Evolutionary conservation across 768 basidiomycete genomes (phyloP).

Genomic region (Termitomyces titanicus): DNA sequence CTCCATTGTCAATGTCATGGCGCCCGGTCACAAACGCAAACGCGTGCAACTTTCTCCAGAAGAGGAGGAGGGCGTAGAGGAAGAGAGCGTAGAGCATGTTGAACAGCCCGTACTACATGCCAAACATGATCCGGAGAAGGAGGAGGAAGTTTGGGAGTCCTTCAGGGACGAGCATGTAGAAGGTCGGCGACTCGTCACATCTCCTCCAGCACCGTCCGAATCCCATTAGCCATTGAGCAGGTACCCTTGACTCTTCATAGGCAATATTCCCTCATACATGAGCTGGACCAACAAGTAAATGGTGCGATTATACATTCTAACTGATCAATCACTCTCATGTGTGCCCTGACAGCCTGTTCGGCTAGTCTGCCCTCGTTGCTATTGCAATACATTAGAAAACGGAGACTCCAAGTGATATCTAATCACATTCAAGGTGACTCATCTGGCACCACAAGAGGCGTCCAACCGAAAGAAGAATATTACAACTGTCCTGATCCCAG

Average conservation of each 20-base stretch:
- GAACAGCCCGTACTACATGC: constrained; percentile 13
- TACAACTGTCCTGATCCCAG: not conserved
- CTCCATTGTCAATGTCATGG: not conserved
- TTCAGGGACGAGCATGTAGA: constrained; percentile 80
- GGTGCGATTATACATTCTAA: constrained; percentile 33
- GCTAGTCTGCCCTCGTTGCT: constrained; percentile 40
- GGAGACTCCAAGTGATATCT: constrained; percentile 8
- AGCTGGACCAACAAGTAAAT: constrained; percentile 65
- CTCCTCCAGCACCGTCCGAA: not conserved
- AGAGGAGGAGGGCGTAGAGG: constrained; percentile 21
- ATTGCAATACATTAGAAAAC: constrained; percentile 40
- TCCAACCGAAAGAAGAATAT: not conserved
- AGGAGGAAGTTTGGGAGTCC: constrained; percentile 67
- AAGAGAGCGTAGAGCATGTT: constrained; percentile 20
- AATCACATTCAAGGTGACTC: not conserved
- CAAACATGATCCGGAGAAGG: constrained; percentile 37
- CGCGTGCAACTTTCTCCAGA: constrained; percentile 38
- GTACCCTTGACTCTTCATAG: constrained; percentile 72
- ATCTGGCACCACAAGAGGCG: not conserved
- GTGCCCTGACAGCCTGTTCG: constrained; percentile 30
- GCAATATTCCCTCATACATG: constrained; percentile 64
- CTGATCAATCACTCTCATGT: not conserved
- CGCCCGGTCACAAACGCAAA: constrained; percentile 43
- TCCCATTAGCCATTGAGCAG: constrained; percentile 64
- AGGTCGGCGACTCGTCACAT: constrained; percentile 37